Base-by-base conservation (phyloP, 768 basidiomycete species). In the Suillus paluster region DNA sequence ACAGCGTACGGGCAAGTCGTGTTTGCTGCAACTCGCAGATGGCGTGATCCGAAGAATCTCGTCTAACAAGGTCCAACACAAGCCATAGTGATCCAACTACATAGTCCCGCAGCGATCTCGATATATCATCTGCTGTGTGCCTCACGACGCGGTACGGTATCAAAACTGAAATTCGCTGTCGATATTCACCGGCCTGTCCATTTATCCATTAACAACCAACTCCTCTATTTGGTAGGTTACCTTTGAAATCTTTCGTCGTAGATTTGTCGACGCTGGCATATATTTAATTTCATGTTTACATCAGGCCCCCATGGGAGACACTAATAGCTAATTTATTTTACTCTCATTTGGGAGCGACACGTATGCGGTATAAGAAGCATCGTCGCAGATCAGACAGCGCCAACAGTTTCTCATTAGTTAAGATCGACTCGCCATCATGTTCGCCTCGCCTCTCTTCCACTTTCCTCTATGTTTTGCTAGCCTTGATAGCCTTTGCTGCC, bases 381-480 rank as follows among this genome's bases (percentile, higher is more conserved):
- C 19, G 17, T 21, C 15, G 12, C 27, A 12, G 39, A 33, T n/a
- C 23, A 46, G 45, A 23, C 45, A 25, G 23, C 23, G 7, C n/a
- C 45, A 12, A 23, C 15, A 23, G 23, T 34, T n/a, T 21, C 19
- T 23, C n/a, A 30, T 41, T 25, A 34, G 12, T 33, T 21, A 17
- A 25, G 14, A 48, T 48, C 14, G 6, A 14, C 11, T 23, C 21
- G 12, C 15, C 54, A 14, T 30, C 33, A 60, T 60, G 54, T 60
- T 21, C 50, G 10, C 55, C n/a, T 57, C 59, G 59, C 53, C 23
- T 58, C 36, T 42, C 54, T 7, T 10, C 52, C 33, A 17, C 12
- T 21, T n/a, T 30, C 59, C 59, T 36, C 55, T 60, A 41, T 38
- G 27, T 38, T 23, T 36, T 56, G 23, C 38, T 60, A 30, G 53